A percentile compares a stretch with the other conserved stretches of the same genome.
These are phyloP conservation scores for Globisporangium echinulatum DNA, from an alignment of 352 stramenopile species.

Conservation along the genomic window DNA sequence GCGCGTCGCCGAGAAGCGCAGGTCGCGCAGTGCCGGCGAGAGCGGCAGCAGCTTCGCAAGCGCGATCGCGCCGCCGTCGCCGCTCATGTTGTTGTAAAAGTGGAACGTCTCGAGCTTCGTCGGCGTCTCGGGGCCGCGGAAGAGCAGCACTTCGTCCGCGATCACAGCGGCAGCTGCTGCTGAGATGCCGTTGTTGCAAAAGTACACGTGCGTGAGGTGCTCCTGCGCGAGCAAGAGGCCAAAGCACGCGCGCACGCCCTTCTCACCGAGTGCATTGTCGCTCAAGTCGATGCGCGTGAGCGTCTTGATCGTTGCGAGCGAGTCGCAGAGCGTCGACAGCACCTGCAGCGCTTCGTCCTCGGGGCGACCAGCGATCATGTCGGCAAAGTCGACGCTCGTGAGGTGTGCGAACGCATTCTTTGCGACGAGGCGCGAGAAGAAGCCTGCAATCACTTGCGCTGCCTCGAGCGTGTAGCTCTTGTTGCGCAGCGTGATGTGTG, in stretches of 20 bases:
- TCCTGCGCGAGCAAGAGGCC: conserved; percentile 74
- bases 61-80: conserved; percentile 86
- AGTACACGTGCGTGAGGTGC: conserved; percentile 82
- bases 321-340: conserved; percentile 70
- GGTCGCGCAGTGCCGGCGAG: conserved; percentile 81
- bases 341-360: conserved; percentile 83
- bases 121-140: conserved; percentile 47
- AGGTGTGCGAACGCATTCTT: conserved; percentile 49
- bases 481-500: conserved; percentile 82
- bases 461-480: conserved; percentile 85
- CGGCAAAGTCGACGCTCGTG: conserved; percentile 77
- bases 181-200: conserved; percentile 95
- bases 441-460: conserved; percentile 64
- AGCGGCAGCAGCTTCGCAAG: conserved; percentile 82
- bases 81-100: conserved; percentile 98
- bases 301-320: conserved; percentile 63
- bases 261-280: conserved; percentile 94
- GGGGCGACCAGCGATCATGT: conserved; percentile 81
- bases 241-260: conserved; percentile 89
- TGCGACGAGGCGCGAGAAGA: conserved; percentile 46
- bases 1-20: conserved; percentile 93
- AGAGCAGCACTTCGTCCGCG: conserved; percentile 84
- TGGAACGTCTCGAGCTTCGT: conserved; percentile 91
- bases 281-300: conserved; percentile 85
- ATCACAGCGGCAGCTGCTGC: conserved; percentile 83